These are phyloP conservation scores for Kockiozyma suomiensis DNA, from an alignment of 805 yeast species.

Conservation along the genomic window DNA sequence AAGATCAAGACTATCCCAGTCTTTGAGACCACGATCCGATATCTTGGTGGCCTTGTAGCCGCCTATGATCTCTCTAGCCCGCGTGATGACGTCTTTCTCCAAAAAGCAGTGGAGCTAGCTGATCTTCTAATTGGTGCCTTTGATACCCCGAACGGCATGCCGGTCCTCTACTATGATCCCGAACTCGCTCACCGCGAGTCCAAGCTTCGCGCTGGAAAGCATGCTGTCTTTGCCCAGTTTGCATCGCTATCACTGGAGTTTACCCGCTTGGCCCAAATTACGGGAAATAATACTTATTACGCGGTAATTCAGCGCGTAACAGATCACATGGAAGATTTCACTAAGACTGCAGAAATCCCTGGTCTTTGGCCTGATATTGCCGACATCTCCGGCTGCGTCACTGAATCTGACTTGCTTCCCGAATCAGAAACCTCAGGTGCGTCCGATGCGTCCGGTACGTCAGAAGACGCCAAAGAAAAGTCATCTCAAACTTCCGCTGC, in stretches of 20 bases:
- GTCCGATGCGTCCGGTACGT: neutral
- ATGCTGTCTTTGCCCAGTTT: conserved; percentile 49
- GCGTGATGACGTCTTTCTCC: conserved; percentile 42
- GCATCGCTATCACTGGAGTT: conserved; percentile 58
- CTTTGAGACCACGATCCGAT: conserved; percentile 56
- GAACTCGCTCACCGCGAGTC: conserved; percentile 33
- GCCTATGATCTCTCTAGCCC: conserved; percentile 54
- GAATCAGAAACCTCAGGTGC: too few species aligned
- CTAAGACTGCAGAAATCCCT: conserved; percentile 43
- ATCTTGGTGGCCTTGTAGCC: conserved; percentile 56
- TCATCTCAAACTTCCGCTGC: neutral
- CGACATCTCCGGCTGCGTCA: conserved; percentile 57
- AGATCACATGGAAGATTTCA: conserved; percentile 44
- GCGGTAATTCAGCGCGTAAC: conserved; percentile 52
- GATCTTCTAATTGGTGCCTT: conserved; percentile 56
- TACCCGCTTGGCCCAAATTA: conserved; percentile 54
- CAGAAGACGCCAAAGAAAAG: neutral
- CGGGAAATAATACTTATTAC: conserved; percentile 53
- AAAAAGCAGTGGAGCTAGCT: conserved; percentile 51
- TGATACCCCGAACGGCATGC: conserved; percentile 62
- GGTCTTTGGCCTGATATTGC: conserved; percentile 50
- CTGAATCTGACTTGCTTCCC: conserved; percentile 30
- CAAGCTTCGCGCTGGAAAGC: conserved; percentile 39
- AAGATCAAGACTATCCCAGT: conserved; percentile 52
- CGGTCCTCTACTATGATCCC: conserved; percentile 52